Percentiles rank a stretch among this genome's conserved stretches.
These are phyloP conservation scores for Aureobasidium sp. DNA, from an alignment of 2,329 filamentous ascomycete genomes.

Conservation along the genomic window DNA sequence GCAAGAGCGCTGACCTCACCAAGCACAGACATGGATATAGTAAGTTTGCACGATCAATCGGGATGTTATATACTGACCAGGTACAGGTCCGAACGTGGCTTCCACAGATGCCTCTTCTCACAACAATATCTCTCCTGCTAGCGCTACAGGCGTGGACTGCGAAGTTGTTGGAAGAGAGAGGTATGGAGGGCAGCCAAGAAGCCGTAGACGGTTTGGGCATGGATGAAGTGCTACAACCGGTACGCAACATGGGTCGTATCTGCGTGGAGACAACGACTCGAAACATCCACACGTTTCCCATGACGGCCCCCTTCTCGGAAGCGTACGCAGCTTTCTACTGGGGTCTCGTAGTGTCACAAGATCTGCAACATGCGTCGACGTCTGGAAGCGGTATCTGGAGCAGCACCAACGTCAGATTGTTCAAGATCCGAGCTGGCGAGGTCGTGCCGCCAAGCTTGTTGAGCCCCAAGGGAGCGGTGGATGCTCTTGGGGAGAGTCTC, in stretches of 20 bases:
- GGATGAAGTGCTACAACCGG: slow-evolving; percentile 13
- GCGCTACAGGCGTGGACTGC: slow-evolving; percentile 8
- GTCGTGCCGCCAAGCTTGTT: slow-evolving; percentile 65
- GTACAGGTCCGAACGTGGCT: slow-evolving; percentile 5
- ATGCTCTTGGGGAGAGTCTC: slow-evolving; percentile 66
- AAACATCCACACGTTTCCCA: slow-evolving; percentile 51
- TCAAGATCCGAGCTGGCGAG: slow-evolving; percentile 78
- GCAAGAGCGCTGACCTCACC: slow-evolving; percentile 22
- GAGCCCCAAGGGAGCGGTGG: slow-evolving; percentile 80
- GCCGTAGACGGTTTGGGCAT: slow-evolving; percentile 27
- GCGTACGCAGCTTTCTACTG: slow-evolving; percentile 76
- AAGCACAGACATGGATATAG: slow-evolving; percentile 50
- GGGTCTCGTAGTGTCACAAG: slow-evolving; percentile 83
- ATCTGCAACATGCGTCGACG: slow-evolving; percentile 79
- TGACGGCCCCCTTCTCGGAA: slow-evolving; percentile 92
- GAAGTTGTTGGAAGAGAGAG: slow-evolving; percentile 5
- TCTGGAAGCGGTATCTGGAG: slow-evolving; percentile 85
- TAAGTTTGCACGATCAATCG: neutral
- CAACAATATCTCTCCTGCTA: neutral
- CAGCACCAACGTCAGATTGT: slow-evolving; percentile 77
- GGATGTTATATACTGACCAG: slow-evolving; percentile 13
- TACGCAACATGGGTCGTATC: slow-evolving; percentile 41
- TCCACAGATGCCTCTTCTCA: slow-evolving; percentile 10
- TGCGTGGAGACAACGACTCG: slow-evolving; percentile 61
- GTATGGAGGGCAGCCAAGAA: slow-evolving; percentile 2